These are phyloP conservation scores for Cladobotryum protrusum DNA, from an alignment of 2,329 filamentous ascomycete species.

Conservation along the genomic window DNA sequence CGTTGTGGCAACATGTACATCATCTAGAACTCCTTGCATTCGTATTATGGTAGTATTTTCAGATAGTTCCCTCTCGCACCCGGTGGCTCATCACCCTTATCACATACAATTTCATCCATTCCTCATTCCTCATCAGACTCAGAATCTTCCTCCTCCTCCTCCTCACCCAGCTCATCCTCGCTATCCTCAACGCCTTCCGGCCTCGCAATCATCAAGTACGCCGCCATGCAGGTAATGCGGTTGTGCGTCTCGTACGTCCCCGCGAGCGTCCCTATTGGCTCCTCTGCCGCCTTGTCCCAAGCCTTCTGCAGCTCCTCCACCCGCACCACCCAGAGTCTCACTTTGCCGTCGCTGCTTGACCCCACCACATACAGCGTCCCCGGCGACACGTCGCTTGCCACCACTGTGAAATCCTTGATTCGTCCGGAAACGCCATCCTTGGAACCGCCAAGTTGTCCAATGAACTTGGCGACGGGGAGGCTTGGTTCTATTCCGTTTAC, in stretches of 20 bases:
- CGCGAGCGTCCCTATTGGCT: slow-evolving; percentile 57
- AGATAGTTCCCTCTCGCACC: no score
- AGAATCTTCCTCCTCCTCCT: slow-evolving; percentile 26
- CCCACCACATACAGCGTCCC: slow-evolving; percentile 55
- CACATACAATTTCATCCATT: no score
- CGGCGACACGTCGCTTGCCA: slow-evolving; percentile 38
- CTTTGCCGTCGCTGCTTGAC: slow-evolving; percentile 75
- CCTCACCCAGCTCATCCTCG: slow-evolving; percentile 43
- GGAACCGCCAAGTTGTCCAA: slow-evolving; percentile 71
- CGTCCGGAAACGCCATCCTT: slow-evolving; percentile 59
- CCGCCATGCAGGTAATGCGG: slow-evolving; percentile 80
- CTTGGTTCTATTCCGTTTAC: slow-evolving; percentile 13
- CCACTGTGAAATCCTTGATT: slow-evolving; percentile 81
- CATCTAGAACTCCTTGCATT: no score
- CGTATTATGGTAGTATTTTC: no score
- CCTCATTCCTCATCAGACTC: slow-evolving; percentile 13
- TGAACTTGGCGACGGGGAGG: slow-evolving; percentile 55
- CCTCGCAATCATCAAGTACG: slow-evolving; percentile 74
- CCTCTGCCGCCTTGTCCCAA: slow-evolving; percentile 18
- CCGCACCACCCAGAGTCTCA: slow-evolving; percentile 68
- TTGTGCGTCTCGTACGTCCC: slow-evolving; percentile 80
- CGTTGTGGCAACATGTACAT: no score
- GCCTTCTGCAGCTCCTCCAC: slow-evolving; percentile 33
- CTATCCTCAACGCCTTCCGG: slow-evolving; percentile 56
- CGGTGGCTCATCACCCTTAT: no score